A percentile compares a stretch with the other conserved stretches of the same genome.
These are phyloP conservation scores for Cyclaneusma minus DNA, from an alignment of 2,329 filamentous ascomycete genomes.

Conservation along the genomic window DNA sequence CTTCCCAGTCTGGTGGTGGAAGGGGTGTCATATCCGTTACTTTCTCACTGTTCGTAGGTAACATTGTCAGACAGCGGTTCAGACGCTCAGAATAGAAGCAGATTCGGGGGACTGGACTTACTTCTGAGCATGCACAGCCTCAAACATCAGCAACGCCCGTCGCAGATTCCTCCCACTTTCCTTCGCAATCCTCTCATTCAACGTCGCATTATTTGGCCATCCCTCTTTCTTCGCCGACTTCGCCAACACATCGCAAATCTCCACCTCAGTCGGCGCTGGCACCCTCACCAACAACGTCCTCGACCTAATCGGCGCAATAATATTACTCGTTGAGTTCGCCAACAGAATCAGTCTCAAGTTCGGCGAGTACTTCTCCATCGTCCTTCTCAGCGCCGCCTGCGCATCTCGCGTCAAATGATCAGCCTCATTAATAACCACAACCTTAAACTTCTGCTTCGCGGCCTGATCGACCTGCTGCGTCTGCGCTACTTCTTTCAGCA, in stretches of 20 bases:
- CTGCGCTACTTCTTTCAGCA: constrained; percentile 94
- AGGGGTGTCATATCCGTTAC: constrained; percentile 78
- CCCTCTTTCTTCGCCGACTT: constrained; percentile 61
- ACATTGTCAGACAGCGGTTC: neutral
- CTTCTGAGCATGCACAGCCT: constrained; percentile 95
- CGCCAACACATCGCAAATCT: constrained; percentile 69
- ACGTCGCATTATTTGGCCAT: constrained; percentile 58
- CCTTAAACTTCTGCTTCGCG: constrained; percentile 89
- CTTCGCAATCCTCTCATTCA: constrained; percentile 75
- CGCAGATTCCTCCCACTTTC: constrained; percentile 86
- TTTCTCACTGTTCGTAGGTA: constrained; percentile 50
- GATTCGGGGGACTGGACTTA: constrained; percentile 30
- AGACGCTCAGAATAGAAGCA: constrained; percentile 2
- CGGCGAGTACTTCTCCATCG: constrained; percentile 98
- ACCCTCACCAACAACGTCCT: constrained; percentile 85
- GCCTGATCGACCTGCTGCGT: constrained; percentile 95
- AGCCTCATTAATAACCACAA: constrained; percentile 97
- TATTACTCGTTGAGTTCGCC: constrained; percentile 93
- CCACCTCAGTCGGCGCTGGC: constrained; percentile 68
- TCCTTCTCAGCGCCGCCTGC: constrained; percentile 82
- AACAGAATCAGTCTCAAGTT: constrained; percentile 84
- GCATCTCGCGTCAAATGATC: constrained; percentile 89
- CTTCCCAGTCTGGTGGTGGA: constrained; percentile 93
- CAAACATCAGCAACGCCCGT: constrained; percentile 86
- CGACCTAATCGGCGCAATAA: constrained; percentile 94